These are phyloP conservation scores for Lippia alba DNA, from an alignment of 305 asterid species.

Conservation along the genomic window DNA sequence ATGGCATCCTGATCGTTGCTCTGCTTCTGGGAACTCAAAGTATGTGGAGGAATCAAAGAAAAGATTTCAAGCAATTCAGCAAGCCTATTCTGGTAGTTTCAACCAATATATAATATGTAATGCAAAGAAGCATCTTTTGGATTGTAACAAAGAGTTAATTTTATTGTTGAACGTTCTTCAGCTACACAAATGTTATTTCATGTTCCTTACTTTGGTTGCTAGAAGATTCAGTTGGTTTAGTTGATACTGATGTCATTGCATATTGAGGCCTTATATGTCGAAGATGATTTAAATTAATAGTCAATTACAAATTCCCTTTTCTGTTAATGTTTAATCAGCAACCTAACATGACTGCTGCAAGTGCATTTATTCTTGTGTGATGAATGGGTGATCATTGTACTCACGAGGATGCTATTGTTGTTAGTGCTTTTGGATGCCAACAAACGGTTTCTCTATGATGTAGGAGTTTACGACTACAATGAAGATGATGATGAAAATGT, in stretches of 20 bases:
- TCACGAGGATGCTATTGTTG: constrained; percentile 39
- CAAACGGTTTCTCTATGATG: constrained; percentile 85
- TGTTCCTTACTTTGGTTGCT: neutral
- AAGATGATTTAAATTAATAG: neutral
- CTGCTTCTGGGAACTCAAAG: constrained; percentile 59
- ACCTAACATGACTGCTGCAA: constrained; percentile 13
- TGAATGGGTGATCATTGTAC: neutral
- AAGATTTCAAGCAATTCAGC: constrained; percentile 78
- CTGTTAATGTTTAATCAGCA: neutral
- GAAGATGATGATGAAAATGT: constrained; percentile 81
- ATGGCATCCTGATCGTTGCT: constrained; percentile 96
- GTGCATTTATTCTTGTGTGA: constrained; percentile 25
- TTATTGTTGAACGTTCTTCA: neutral
- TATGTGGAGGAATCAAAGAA: constrained; percentile 73
- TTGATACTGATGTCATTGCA: too few species aligned
- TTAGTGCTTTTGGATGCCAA: constrained; percentile 76
- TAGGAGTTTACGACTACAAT: constrained; percentile 76
- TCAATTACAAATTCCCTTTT: neutral
- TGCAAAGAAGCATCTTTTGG: neutral
- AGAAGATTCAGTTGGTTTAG: neutral
- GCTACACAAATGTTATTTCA: neutral
- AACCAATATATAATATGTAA: neutral
- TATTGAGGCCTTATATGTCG: neutral
- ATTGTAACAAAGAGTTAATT: neutral
- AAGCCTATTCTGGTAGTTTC: constrained; percentile 83